phyloP scores from a whole-genome alignment of 2,329 filamentous ascomycete species.

The Colletotrichum sp. region DNA sequence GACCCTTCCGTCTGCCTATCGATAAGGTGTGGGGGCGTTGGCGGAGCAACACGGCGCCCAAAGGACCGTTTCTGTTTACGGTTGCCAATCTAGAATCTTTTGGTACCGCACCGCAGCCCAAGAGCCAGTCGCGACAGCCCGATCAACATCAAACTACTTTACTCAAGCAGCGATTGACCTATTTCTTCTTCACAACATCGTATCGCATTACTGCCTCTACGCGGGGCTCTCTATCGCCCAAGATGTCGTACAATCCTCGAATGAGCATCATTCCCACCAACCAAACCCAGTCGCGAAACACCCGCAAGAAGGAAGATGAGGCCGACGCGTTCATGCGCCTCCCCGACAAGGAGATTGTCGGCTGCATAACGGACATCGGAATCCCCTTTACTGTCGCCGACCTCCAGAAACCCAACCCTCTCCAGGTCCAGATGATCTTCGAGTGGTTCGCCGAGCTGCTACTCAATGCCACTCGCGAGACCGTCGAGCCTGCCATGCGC shows the following conservation, averaged over 20 bases:
- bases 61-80: slow-evolving; percentile 3
- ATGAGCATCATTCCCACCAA: slow-evolving; percentile 65
- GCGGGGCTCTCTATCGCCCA: slow-evolving; percentile 20
- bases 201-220: neutral
- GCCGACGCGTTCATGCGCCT: slow-evolving; percentile 66
- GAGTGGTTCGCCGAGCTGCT: slow-evolving; percentile 96
- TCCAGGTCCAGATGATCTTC: slow-evolving; percentile 96
- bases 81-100: neutral
- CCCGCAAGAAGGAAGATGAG: slow-evolving; percentile 64
- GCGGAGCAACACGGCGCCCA: slow-evolving; percentile 11
- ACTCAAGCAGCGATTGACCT: neutral
- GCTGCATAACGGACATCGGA: slow-evolving; percentile 96
- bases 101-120: neutral
- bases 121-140: neutral
- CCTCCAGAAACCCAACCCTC: slow-evolving; percentile 90
- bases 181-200: neutral
- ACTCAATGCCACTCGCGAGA: slow-evolving; percentile 91
- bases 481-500: slow-evolving; percentile 93
- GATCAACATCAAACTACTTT: neutral
- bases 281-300: slow-evolving; percentile 51
- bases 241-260: slow-evolving; percentile 64
- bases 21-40: neutral
- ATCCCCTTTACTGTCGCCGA: slow-evolving; percentile 87
- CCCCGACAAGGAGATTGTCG: slow-evolving; percentile 82
- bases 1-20: neutral